Evolutionary conservation across 1,284 basidiomycete species (phyloP).

Genomic region (Malassezia nana): DNA sequence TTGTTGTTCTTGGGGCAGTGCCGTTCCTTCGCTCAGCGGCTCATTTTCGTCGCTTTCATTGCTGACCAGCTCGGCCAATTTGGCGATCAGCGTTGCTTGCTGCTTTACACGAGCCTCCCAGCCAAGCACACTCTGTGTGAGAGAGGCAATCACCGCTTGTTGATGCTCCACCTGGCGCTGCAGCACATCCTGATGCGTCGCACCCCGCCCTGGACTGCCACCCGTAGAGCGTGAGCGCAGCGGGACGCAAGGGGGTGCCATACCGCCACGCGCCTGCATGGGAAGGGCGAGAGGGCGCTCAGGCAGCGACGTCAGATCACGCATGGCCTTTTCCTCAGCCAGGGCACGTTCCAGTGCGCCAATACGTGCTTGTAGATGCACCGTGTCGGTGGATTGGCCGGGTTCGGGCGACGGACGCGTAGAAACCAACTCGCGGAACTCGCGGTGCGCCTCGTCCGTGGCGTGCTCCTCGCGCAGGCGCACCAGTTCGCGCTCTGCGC

Average conservation of each 20-base stretch:
- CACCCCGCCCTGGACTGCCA: background rate
- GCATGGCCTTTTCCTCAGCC: constrained; percentile 16
- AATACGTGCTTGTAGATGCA: constrained; percentile 16
- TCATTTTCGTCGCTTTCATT: background rate
- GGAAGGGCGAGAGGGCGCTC: constrained; percentile 14
- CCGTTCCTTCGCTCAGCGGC: background rate
- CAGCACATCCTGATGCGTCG: background rate
- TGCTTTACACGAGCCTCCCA: constrained; percentile 14
- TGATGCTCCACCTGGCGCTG: constrained; percentile 8
- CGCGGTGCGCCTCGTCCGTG: constrained; percentile 16
- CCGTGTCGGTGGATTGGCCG: background rate
- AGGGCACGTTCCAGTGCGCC: constrained; percentile 14
- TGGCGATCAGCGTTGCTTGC: constrained; percentile 12
- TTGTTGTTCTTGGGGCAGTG: background rate
- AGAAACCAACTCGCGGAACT: constrained; percentile 18
- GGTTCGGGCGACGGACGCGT: background rate
- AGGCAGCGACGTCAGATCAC: constrained; percentile 14
- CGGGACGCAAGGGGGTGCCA: constrained; percentile 14
- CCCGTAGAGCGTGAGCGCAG: constrained; percentile 12
- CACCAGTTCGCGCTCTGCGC: constrained; percentile 14
- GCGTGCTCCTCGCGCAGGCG: constrained; percentile 17
- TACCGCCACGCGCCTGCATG: constrained; percentile 10
- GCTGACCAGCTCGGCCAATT: constrained; percentile 12
- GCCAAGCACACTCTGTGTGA: constrained; percentile 7
- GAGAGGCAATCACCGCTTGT: constrained; percentile 3